Evolutionary conservation across 257 asterid species (phyloP).

Genomic region (Lithospermum erythrorhizon): DNA sequence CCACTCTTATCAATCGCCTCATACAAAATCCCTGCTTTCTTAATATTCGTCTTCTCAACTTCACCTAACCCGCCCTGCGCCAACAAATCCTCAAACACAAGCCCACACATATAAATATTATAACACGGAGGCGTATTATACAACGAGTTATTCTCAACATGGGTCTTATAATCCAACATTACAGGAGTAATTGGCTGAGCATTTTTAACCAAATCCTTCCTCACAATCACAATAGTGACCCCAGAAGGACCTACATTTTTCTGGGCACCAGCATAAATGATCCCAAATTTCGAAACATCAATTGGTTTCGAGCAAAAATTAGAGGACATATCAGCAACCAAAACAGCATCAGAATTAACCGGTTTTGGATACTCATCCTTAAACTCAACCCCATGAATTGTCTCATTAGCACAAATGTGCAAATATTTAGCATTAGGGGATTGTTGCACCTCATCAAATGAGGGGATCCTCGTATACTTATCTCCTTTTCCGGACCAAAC

Average conservation of each 20-base stretch:
- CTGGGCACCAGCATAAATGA: conserved; percentile 98
- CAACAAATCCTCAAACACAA: conserved; percentile 77
- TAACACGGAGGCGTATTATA: conserved; percentile 94
- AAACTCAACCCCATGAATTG: conserved; percentile 93
- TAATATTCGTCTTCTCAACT: conserved; percentile 70
- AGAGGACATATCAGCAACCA: conserved; percentile 88
- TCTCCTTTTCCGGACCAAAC: conserved; percentile 84
- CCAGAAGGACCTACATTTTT: conserved; percentile 97
- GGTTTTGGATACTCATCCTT: conserved; percentile 57
- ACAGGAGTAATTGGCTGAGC: conserved; percentile 69
- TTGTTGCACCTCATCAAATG: conserved; percentile 45
- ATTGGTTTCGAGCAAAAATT: conserved; percentile 91
- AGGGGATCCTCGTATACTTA: conserved; percentile 66
- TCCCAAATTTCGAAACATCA: conserved; percentile 58
- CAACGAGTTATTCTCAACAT: conserved; percentile 69
- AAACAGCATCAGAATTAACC: conserved; percentile 30
- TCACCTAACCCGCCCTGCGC: conserved; percentile 78
- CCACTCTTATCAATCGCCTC: conserved; percentile 73
- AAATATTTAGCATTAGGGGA: conserved; percentile 55
- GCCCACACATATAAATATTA: conserved; percentile 89
- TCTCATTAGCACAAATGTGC: conserved; percentile 85
- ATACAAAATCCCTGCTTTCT: conserved; percentile 53
- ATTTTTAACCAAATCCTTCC: conserved; percentile 64
- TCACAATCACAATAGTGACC: conserved; percentile 63
- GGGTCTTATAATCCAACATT: conserved; percentile 89